Conservation (phyloP, 768 basidiomycete species). For the Russula sp. region DNA sequence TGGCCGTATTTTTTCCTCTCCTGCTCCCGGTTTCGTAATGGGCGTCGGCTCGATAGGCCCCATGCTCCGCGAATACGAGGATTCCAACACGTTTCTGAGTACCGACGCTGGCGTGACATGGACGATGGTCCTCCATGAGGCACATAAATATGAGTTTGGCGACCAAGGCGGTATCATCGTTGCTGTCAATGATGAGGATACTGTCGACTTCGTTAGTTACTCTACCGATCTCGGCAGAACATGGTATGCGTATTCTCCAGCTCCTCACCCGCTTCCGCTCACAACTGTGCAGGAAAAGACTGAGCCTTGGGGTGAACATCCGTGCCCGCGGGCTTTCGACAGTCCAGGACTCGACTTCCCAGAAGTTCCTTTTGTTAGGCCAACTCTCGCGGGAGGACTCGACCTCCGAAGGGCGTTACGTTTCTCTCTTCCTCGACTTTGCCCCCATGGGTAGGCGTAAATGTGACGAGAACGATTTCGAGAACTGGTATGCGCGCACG, state of each 20-base stretch:
- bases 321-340: conserved; percentile 79
- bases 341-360: conserved; percentile 91
- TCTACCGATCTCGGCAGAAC: conserved; percentile 77
- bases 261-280: background rate
- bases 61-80: conserved; percentile 65
- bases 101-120: conserved; percentile 86
- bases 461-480: conserved; percentile 71
- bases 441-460: conserved; percentile 60
- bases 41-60: conserved; percentile 90
- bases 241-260: conserved; percentile 55
- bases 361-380: conserved; percentile 90
- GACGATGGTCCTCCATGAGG: conserved; percentile 68
- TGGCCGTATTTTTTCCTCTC: conserved; percentile 90
- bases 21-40: conserved; percentile 93
- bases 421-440: conserved; percentile 82
- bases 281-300: conserved; percentile 52
- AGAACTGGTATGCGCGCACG: conserved; percentile 81
- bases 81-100: conserved; percentile 92
- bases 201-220: conserved; percentile 65
- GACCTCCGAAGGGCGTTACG: conserved; percentile 56
- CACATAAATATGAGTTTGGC: conserved; percentile 96
- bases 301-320: conserved; percentile 66
- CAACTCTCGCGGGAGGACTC: conserved; percentile 64
- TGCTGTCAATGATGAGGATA: conserved; percentile 80
- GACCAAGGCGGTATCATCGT: conserved; percentile 82